Evolutionary conservation across 306 rosid genomes (phyloP).

Genomic region (Vachellia collinsii): DNA sequence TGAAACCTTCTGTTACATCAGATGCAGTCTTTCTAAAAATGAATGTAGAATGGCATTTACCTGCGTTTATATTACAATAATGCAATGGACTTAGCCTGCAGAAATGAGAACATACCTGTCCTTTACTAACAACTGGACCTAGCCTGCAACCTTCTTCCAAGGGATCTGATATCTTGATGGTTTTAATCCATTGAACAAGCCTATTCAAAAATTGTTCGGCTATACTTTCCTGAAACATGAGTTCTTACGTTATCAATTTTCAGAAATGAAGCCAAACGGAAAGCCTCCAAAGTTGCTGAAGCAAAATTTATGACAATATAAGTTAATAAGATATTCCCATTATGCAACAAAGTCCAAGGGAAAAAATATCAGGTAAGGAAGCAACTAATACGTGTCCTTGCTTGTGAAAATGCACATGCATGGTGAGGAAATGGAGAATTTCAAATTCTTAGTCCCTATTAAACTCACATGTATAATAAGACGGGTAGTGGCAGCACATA

Average conservation of each 20-base stretch:
- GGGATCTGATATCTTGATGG: slow-evolving; percentile 95
- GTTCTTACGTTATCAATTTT: slow-evolving; percentile 25
- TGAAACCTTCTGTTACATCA: neutral
- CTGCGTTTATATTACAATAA: neutral
- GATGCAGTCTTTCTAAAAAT: neutral
- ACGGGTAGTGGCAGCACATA: slow-evolving; percentile 98
- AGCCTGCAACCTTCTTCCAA: slow-evolving; percentile 98
- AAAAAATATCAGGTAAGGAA: neutral
- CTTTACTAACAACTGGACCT: slow-evolving; percentile 91
- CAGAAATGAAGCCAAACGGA: slow-evolving; percentile 28
- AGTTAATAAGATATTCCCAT: slow-evolving; percentile 20
- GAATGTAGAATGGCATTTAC: neutral
- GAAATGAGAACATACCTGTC: slow-evolving; percentile 66
- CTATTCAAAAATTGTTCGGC: slow-evolving; percentile 75
- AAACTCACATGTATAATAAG: slow-evolving; percentile 85
- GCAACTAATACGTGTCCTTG: slow-evolving; percentile 2
- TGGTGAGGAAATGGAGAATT: slow-evolving; percentile 26
- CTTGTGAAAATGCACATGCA: slow-evolving; percentile 4
- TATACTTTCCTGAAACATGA: slow-evolving; percentile 76
- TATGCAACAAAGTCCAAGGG: slow-evolving; percentile 19
- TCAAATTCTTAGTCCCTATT: slow-evolving; percentile 17
- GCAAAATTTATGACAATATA: slow-evolving; percentile 12
- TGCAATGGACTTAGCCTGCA: neutral
- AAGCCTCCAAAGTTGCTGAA: slow-evolving; percentile 8
- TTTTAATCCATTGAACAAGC: slow-evolving; percentile 79